Evolutionary conservation across 2,329 filamentous ascomycete genomes (phyloP).

Genomic region (Colletotrichum eremochloae): DNA sequence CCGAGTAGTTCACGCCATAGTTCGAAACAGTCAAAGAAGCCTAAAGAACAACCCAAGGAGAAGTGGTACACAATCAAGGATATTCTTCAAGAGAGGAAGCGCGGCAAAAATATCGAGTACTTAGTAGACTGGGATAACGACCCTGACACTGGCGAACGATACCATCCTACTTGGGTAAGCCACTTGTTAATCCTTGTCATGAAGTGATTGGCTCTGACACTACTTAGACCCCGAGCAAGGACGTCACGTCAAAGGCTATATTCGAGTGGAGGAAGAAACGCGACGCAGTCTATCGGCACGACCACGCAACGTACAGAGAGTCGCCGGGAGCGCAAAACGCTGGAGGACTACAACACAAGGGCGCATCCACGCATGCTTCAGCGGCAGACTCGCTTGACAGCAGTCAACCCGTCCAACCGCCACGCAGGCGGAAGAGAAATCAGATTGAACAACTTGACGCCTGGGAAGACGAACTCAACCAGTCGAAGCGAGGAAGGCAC

Average conservation of each 20-base stretch:
- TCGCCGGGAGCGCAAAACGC: background rate
- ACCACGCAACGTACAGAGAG: background rate
- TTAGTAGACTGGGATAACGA: slow-evolving; percentile 56
- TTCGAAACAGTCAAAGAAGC: slow-evolving; percentile 33
- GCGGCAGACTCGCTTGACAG: slow-evolving; percentile 19
- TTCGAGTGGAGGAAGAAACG: slow-evolving; percentile 51
- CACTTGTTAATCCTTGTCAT: slow-evolving; percentile 32
- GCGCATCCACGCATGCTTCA: background rate
- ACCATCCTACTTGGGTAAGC: slow-evolving; percentile 52
- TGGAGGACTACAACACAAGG: background rate
- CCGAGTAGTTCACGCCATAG: slow-evolving; percentile 31
- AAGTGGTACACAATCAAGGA: slow-evolving; percentile 52
- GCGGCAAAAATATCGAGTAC: slow-evolving; percentile 49
- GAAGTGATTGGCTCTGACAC: slow-evolving; percentile 20
- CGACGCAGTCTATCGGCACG: slow-evolving; percentile 2
- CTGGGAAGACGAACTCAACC: slow-evolving; percentile 13
- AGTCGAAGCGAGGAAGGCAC: slow-evolving; percentile 21
- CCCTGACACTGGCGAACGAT: slow-evolving; percentile 49
- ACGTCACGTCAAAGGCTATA: slow-evolving; percentile 50
- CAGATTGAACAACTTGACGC: background rate
- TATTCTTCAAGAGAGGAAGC: slow-evolving; percentile 52
- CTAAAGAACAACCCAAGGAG: slow-evolving; percentile 35
- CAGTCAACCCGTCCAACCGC: slow-evolving; percentile 34
- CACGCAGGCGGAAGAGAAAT: slow-evolving; percentile 26
- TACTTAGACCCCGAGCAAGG: slow-evolving; percentile 36